These are phyloP conservation scores for Mycena pura DNA, from an alignment of 768 basidiomycete genomes.

Conservation along the genomic window DNA sequence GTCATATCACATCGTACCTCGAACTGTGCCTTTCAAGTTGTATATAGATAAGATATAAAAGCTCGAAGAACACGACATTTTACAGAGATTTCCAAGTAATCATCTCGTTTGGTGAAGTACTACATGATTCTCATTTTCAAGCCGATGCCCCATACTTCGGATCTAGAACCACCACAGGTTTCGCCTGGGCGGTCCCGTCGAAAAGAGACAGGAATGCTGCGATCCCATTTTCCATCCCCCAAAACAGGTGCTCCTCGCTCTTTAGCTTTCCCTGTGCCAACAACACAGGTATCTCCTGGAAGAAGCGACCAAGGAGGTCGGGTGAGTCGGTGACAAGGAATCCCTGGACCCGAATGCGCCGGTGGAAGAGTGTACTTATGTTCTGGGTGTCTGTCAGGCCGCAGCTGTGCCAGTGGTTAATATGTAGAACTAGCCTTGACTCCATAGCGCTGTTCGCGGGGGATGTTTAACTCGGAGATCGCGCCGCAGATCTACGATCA, in stretches of 20 bases:
- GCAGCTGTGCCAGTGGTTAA: too few species aligned
- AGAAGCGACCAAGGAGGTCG: constrained; percentile 37
- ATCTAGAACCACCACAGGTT: constrained; percentile 41
- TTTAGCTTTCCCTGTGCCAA: constrained; percentile 35
- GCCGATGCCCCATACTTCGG: background rate
- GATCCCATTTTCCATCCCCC: constrained; percentile 39
- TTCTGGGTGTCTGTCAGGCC: constrained; percentile 24
- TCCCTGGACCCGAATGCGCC: constrained; percentile 35
- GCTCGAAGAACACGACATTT: too few species aligned
- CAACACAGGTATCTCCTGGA: constrained; percentile 30
- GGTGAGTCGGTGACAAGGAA: constrained; percentile 32
- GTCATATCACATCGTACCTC: too few species aligned
- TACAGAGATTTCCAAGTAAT: too few species aligned
- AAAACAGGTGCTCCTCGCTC: constrained; percentile 38
- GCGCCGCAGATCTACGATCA: constrained; percentile 17
- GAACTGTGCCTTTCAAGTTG: too few species aligned
- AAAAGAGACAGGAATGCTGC: constrained; percentile 42
- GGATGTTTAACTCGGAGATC: constrained; percentile 19
- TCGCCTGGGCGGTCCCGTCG: constrained; percentile 41
- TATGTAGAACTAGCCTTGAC: constrained; percentile 15
- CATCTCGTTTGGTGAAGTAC: too few species aligned
- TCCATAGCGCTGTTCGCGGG: constrained; percentile 14
- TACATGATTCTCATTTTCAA: too few species aligned
- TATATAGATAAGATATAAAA: too few species aligned
- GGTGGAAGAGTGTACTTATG: constrained; percentile 30